Percentiles rank a stretch among this genome's conserved stretches.
phyloP scores from a whole-genome alignment of 768 basidiomycete genomes.

The Leucocoprinus leucothites region DNA sequence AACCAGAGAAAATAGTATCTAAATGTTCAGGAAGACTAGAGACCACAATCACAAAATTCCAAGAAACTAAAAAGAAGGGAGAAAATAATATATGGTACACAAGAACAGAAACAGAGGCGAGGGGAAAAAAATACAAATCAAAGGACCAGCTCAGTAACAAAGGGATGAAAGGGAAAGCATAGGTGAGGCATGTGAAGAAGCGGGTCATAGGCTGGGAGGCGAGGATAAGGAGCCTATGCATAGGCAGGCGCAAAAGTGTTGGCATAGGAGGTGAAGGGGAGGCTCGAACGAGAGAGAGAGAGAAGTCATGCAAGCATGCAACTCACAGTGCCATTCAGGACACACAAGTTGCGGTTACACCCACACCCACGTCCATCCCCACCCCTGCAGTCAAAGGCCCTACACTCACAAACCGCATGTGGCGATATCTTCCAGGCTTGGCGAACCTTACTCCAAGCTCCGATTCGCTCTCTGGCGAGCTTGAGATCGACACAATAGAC shows the following conservation, averaged over 20 bases:
- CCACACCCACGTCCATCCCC: neutral
- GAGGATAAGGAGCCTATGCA: neutral
- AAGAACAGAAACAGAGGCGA: neutral
- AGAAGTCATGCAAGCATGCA: neutral
- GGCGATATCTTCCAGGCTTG: neutral
- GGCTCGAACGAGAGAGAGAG: too few species aligned
- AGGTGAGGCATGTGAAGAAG: neutral
- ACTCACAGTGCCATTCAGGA: neutral
- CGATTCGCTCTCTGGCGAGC: slow-evolving; percentile 3
- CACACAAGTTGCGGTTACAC: slow-evolving; percentile 7
- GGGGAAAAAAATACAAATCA: slow-evolving; percentile 1
- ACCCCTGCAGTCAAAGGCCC: neutral
- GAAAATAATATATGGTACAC: neutral
- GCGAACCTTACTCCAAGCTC: slow-evolving; percentile 1
- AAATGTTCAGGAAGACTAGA: neutral
- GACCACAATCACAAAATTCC: neutral
- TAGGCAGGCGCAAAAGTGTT: neutral
- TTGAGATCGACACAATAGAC: neutral
- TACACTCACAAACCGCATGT: neutral
- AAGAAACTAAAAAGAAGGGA: neutral
- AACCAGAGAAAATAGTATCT: neutral
- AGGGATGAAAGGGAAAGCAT: neutral
- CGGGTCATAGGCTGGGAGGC: neutral
- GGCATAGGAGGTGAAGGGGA: too few species aligned
- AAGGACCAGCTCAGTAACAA: neutral